phyloP scores from a whole-genome alignment of 495 filamentous ascomycete species.

The Gamarada debralockiae region DNA sequence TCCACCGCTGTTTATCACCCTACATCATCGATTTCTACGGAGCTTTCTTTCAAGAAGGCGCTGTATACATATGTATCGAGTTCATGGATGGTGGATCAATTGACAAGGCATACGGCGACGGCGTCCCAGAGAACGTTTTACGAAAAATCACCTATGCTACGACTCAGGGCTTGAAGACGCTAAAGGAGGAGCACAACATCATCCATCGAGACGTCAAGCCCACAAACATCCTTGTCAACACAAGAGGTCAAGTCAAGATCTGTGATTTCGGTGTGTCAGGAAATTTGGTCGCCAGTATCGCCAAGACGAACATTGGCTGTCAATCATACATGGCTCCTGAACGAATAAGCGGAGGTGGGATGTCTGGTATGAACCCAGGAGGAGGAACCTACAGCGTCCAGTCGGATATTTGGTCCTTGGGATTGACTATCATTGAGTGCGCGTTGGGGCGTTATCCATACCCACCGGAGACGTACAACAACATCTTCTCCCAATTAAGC shows the following conservation, averaged over 20 bases:
- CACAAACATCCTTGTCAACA: constrained; percentile 94
- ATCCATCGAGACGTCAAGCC: constrained; percentile 99
- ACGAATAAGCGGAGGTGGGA: constrained; percentile 81
- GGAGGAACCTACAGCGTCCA: constrained; percentile 95
- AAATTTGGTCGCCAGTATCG: constrained; percentile 94
- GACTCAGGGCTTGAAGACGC: constrained; percentile 80
- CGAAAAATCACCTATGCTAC: constrained; percentile 91
- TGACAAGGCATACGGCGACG: constrained; percentile 93
- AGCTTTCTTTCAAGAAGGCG: constrained; percentile 98
- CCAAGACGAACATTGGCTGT: constrained; percentile 98
- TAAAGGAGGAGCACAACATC: constrained; percentile 99
- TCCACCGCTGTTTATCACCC: constrained; percentile 91
- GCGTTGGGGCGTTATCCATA: constrained; percentile 95
- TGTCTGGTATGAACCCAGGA: constrained; percentile 63
- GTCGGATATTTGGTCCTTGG: constrained; percentile 96
- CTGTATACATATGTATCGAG: constrained; percentile 99
- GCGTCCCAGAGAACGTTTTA: constrained; percentile 83
- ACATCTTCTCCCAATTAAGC: constrained; percentile 95
- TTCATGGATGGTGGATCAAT: constrained; percentile 99
- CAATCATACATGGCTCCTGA: constrained; percentile 99
- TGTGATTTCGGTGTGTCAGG: constrained; percentile 98
- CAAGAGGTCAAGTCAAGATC: constrained; percentile 88
- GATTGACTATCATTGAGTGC: constrained; percentile 93
- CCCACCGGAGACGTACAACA: constrained; percentile 96
- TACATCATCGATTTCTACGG: constrained; percentile 99